These are phyloP conservation scores for Leptographium flavum DNA, from an alignment of 2,329 filamentous ascomycete species.

Conservation along the genomic window DNA sequence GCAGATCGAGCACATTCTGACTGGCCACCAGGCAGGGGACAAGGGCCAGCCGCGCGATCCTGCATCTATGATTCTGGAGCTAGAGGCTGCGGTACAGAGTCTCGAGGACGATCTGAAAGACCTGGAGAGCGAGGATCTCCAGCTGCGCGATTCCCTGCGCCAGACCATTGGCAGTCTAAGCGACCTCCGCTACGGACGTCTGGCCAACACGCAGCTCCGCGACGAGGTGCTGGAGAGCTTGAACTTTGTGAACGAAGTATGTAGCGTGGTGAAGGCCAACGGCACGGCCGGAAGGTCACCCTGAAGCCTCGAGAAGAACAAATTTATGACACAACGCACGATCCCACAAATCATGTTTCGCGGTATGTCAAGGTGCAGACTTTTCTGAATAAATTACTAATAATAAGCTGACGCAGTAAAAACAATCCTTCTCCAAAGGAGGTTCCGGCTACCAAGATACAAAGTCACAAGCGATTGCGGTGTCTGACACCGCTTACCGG, in stretches of 20 bases:
- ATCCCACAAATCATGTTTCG: too few relatives aligned
- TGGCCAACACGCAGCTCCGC: slow-evolving; percentile 48
- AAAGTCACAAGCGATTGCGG: not conserved
- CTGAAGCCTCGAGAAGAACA: not conserved
- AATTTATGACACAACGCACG: too few relatives aligned
- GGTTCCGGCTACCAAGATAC: not conserved
- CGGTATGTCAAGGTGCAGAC: too few relatives aligned
- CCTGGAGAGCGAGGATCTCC: slow-evolving; percentile 49
- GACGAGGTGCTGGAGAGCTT: slow-evolving; percentile 56
- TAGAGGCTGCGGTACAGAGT: slow-evolving; percentile 50
- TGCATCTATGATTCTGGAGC: slow-evolving; percentile 49
- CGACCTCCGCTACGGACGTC: slow-evolving; percentile 67
- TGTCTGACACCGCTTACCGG: not conserved
- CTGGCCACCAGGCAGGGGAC: too few relatives aligned
- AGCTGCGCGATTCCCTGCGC: slow-evolving; percentile 45
- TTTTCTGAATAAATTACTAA: not conserved
- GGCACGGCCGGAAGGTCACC: not conserved
- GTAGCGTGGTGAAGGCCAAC: slow-evolving; percentile 16
- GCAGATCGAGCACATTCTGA: slow-evolving; percentile 44
- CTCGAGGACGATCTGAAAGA: slow-evolving; percentile 54
- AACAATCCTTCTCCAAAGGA: not conserved
- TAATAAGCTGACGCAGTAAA: not conserved
- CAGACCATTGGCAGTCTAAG: slow-evolving; percentile 60
- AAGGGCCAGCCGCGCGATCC: slow-evolving; percentile 25
- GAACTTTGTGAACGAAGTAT: slow-evolving; percentile 47